Base-by-base conservation (phyloP, 495 filamentous ascomycete genomes). In the Xylaria nigripes region DNA sequence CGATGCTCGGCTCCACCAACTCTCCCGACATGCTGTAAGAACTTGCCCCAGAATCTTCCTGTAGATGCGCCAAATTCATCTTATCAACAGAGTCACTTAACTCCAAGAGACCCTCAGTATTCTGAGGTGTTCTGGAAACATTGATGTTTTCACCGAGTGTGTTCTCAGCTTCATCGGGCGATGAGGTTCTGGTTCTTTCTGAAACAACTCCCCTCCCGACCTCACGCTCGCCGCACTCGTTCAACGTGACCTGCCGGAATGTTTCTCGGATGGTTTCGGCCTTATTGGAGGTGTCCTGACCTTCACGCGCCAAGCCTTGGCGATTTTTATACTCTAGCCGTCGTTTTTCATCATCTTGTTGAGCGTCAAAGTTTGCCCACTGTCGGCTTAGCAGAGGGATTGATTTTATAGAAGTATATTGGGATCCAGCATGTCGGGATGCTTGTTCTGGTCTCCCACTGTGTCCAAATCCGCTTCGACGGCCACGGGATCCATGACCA, bases 221-320 rank as follows among this genome's bases (percentile, higher is more conserved):
- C 4, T 50, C 45, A 43, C 64, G 64, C 25, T 38, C 24, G n/a
- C 61, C 61, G 0, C 38, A 2, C 6, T 45, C 21, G 45, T 58
- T 47, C 12, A 64, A 19, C 12, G 59, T 60, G 38, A 62, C 64
- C 6, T 58, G 57, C 1, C 34, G 55, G 22, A 54, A 67, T 8
- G 55, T 60, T 19, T 67, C 61, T 25, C 45, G 45, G 12, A 66
- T 59, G 8, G 45, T 18, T n/a, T 48, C 47, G 16, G 27, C 30
- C 13, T 16, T 38, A 51, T 29, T 18, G 9, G 24, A 21, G 25
- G 23, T 10, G 30, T 32, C 45, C 12, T 30, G 22, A 36, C 13
- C 34, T 18, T 34, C 16, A 23, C n/a, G 8, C 15, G 32, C 15
- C 3, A n/a, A n/a, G n/a, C 13, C 49, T n/a, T 19, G 29, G n/a